Evolutionary conservation across 148 eudicot genomes (phyloP), one percentile per base, ranked within the genome.

Genomic region (Cornus controversa): DNA sequence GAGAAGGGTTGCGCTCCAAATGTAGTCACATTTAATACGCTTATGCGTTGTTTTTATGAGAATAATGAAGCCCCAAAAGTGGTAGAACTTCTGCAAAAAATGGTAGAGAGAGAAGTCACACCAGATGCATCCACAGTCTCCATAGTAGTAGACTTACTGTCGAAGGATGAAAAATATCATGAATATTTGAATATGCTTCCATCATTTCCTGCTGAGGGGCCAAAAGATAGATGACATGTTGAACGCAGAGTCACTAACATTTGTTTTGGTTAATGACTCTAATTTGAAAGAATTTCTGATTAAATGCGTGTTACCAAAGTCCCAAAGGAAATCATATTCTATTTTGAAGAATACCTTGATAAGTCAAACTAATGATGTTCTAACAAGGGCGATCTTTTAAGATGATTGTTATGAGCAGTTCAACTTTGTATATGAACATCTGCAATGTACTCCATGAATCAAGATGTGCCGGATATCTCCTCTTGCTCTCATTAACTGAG

Each of bases 151-250:
- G 34, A 74, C 34, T 47, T 80, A 31, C 73, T 79, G 50, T 25
- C 54, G 24, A 67, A 37, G 68, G 77, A 42, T 15, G 40, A 40
- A 68, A 27, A 66, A 2, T 28, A 70, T 60, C 50, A 36, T 22
- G 29, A 42, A 67, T 80, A 75, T 67, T 40, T 75, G 26, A 50
- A 24, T 27, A 42, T 76, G 71, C 77, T 83, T 31, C 73, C 18
- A 58, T 45, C 63, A 15, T 75, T 37, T 70, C 63, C 80, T 62
- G 45, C 67, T 42, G 28, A 45, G 57, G 67, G 67, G 18, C 24
- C 23, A 60, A 23, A 9, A 54, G 70, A 66, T 79, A 71, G 80
- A 77, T 84, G 86, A 54, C 77, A 14, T n/a, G 84, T 82, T 72
- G 75, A 86, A 40, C 45, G 10, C 69, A 78, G 77, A 18, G 79